Base-by-base conservation (phyloP, 2,329 filamentous ascomycete species). In the Xylariaceae sp. region DNA sequence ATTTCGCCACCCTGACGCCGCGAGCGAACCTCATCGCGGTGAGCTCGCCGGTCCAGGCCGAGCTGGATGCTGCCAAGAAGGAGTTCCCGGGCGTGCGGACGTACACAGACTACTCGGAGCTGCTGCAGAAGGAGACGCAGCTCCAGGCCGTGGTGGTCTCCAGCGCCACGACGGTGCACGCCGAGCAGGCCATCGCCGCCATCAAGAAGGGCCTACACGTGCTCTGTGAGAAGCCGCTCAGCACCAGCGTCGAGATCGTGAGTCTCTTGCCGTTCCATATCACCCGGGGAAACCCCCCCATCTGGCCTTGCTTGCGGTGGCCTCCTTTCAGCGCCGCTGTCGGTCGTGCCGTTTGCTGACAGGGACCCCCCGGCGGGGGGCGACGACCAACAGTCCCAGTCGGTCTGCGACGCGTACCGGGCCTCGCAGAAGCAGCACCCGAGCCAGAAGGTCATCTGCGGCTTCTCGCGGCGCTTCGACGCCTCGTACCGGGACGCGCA, bases 381-480 rank as follows among this genome's bases (percentile, higher is more conserved):
- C n/a, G n/a, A n/a, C n/a, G n/a, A n/a, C 21, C 21, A 23, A 23
- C 10, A 78, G 73, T 76, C 70, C 32, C 68, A 77, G 60, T 59
- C 66, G 14, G 76, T 83, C 25, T 63, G 81, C 39, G 65, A 72
- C 30, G 72, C 72, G 6, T 72, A 75, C 17, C 56, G 59, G 37
- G 61, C 62, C 16, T 32, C 36, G 12, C 14, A 17, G 23, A 34
- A 34, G 22, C 30, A 34, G 39, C 67, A 70, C 32, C 75, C 76
- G 2, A 52, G 77, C 32, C 64, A 78, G 14, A 82, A 81, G 54
- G 75, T 82, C 35, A 72, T 82, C 64, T 78, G 74, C 46, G 77
- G 75, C 5, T 80, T 80, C 63, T 77, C 72, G 5, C 70, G 76
- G 19, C 72, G 76, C 36, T 83, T 83, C 61, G 80, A 83, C 46